Percentiles rank a stretch among this genome's conserved stretches.
Conservation (phyloP, 2,329 filamentous ascomycete genomes). For the Bisporella sp. region DNA sequence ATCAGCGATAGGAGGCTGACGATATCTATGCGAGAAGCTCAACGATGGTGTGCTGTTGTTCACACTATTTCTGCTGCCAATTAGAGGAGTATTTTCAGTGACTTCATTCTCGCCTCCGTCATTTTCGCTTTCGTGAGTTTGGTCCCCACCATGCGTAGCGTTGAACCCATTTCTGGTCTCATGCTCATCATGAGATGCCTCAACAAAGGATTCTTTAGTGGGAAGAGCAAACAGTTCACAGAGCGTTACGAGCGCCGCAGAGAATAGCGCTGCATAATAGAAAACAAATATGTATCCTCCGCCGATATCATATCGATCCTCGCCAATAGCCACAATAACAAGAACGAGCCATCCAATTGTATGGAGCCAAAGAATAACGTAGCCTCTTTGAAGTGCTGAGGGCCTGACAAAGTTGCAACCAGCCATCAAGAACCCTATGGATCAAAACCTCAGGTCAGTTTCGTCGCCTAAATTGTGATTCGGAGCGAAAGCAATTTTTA, state of each 20-base stretch:
- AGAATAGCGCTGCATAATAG: conserved; percentile 67
- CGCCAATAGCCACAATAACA: conserved; percentile 66
- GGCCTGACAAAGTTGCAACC: conserved; percentile 75
- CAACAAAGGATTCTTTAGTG: conserved; percentile 62
- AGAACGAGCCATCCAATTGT: conserved; percentile 65
- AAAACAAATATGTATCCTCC: conserved; percentile 78
- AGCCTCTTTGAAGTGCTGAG: conserved; percentile 77
- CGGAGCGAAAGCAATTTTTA: too few relatives aligned
- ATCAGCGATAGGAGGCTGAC: conserved; percentile 18
- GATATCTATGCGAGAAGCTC: conserved; percentile 46
- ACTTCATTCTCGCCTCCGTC: conserved; percentile 28
- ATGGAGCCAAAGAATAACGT: conserved; percentile 80
- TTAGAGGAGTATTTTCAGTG: conserved; percentile 49
- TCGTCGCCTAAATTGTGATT: conserved; percentile 66
- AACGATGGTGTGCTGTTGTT: conserved; percentile 39
- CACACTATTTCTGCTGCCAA: conserved; percentile 32
- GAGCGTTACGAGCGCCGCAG: conserved; percentile 68
- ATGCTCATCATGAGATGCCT: conserved; percentile 45
- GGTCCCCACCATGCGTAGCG: conserved; percentile 26
- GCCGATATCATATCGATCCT: conserved; percentile 64
- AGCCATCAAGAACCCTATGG: conserved; percentile 76
- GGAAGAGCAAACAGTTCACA: conserved; percentile 74
- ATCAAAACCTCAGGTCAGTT: conserved; percentile 73
- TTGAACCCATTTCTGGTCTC: conserved; percentile 34
- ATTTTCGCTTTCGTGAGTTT: conserved; percentile 22